Evolutionary conservation across 805 yeast species (phyloP).

Genomic region (Metschnikowia lunata): DNA sequence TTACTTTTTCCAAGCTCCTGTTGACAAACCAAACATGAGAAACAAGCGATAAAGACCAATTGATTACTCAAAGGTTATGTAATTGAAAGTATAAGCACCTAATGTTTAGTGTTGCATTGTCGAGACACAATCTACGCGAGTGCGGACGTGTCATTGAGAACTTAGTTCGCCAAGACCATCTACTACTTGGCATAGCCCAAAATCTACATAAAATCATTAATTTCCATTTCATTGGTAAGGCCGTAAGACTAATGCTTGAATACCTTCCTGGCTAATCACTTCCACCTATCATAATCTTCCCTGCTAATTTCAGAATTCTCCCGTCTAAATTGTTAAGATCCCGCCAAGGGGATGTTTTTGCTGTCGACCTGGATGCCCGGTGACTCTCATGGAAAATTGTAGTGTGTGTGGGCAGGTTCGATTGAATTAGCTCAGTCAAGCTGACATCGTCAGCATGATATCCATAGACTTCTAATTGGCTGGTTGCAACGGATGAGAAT

Average conservation of each 20-base stretch:
- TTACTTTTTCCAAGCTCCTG: constrained; percentile 13
- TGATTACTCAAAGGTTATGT: too few species aligned
- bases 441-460: not conserved
- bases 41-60: constrained; percentile 14
- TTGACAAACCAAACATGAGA: constrained; percentile 26
- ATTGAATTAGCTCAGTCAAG: not conserved
- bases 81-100: too few species aligned
- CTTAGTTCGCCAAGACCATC: too few species aligned
- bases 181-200: too few species aligned
- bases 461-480: not conserved
- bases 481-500: constrained; percentile 17
- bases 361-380: constrained; percentile 18
- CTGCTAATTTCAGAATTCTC: too few species aligned
- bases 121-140: not conserved
- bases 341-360: constrained; percentile 25
- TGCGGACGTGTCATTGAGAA: not conserved
- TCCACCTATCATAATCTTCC: too few species aligned
- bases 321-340: not conserved
- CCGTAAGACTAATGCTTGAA: too few species aligned
- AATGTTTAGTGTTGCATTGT: not conserved
- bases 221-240: too few species aligned
- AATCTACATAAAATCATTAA: too few species aligned
- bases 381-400: not conserved
- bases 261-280: too few species aligned
- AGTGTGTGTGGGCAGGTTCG: not conserved